Evolutionary conservation across 169 alveolate genomes (phyloP).

Genomic region (Besnoitia besnoiti): DNA sequence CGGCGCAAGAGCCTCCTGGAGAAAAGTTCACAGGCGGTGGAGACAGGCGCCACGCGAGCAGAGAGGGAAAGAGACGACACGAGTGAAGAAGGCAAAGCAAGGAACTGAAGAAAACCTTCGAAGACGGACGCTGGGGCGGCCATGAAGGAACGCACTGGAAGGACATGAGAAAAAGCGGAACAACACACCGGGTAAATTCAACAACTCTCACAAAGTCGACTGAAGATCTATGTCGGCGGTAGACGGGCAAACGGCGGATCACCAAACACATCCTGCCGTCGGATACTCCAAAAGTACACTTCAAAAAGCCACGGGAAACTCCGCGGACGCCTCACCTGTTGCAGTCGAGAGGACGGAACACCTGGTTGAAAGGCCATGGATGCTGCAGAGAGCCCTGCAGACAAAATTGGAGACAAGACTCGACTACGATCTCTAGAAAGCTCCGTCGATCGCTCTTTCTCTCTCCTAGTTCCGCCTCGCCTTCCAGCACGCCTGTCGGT

Average conservation of each 20-base stretch:
- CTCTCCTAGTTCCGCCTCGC: too few relatives aligned
- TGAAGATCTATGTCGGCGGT: too few relatives aligned
- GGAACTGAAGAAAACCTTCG: neutral
- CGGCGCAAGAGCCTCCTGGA: constrained; percentile 63
- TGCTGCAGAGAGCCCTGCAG: constrained; percentile 31
- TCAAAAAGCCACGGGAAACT: neutral
- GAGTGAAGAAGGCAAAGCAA: neutral
- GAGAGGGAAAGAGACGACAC: too few relatives aligned
- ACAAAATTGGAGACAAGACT: neutral
- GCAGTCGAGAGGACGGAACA: constrained; percentile 29
- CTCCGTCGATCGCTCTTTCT: neutral
- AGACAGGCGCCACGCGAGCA: neutral
- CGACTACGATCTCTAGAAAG: too few relatives aligned
- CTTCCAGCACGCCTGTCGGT: neutral
- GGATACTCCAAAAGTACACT: neutral
- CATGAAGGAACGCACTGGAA: too few relatives aligned
- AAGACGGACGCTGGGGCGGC: too few relatives aligned
- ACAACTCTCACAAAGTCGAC: too few relatives aligned
- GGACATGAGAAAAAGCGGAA: too few relatives aligned
- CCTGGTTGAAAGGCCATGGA: constrained; percentile 32
- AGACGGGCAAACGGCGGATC: too few relatives aligned
- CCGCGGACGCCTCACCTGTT: neutral
- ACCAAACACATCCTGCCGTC: neutral
- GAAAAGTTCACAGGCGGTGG: neutral
- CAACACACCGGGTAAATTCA: too few relatives aligned